Evolutionary conservation across 2,329 filamentous ascomycete genomes (phyloP).

Genomic region (Pyricularia sp.): DNA sequence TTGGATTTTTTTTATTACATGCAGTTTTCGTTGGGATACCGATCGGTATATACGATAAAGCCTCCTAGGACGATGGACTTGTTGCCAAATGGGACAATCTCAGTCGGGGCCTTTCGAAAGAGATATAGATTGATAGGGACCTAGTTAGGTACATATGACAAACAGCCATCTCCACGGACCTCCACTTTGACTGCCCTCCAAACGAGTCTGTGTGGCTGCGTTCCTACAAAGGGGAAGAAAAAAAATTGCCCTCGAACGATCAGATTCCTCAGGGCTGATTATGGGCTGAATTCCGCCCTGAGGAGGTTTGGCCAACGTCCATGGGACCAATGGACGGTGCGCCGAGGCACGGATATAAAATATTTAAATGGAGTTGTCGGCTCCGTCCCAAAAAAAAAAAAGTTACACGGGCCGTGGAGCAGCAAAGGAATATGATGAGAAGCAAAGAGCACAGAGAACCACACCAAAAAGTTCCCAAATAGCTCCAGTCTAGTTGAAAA

Average conservation of each 20-base stretch:
- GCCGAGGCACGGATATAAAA: not conserved
- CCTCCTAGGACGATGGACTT: not conserved
- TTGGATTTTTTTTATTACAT: not conserved
- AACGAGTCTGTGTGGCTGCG: not conserved
- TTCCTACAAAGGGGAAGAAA: not conserved
- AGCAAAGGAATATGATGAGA: not conserved
- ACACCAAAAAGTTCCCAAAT: not conserved
- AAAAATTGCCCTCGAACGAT: not conserved
- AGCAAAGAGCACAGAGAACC: not conserved
- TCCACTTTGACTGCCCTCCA: not conserved
- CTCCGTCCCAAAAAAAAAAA: not conserved
- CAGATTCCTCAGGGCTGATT: not conserved
- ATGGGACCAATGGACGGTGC: not conserved
- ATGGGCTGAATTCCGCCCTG: not conserved
- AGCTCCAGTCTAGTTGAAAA: not conserved
- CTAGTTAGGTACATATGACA: too few relatives aligned
- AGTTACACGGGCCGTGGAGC: not conserved
- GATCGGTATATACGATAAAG: not conserved
- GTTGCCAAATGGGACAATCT: not conserved
- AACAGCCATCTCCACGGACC: not conserved
- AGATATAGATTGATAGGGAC: not conserved
- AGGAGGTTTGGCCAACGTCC: not conserved
- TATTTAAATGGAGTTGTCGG: not conserved
- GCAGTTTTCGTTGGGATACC: not conserved
- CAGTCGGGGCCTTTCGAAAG: not conserved